Evolutionary conservation across 2,329 filamentous ascomycete species (phyloP).

Genomic region (Ascochyta fabae): DNA sequence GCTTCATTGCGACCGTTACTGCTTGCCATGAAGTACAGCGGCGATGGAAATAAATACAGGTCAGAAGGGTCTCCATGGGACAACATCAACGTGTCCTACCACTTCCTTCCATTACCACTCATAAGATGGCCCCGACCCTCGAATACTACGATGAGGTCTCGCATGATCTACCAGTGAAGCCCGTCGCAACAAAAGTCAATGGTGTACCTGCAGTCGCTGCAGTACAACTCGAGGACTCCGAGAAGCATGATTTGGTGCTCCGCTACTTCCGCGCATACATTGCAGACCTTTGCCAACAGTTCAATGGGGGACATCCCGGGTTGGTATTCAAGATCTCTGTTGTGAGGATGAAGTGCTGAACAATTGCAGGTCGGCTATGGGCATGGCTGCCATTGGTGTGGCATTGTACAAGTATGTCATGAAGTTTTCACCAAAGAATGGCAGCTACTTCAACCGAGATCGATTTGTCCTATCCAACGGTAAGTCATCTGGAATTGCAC

Average conservation of each 20-base stretch:
- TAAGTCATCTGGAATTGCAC: neutral
- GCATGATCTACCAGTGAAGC: conserved; percentile 15
- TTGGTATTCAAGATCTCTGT: neutral
- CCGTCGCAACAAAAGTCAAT: conserved; percentile 19
- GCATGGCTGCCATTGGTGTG: conserved; percentile 68
- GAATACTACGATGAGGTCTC: conserved; percentile 20
- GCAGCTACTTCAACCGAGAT: conserved; percentile 66
- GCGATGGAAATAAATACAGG: conserved; percentile 8
- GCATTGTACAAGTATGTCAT: conserved; percentile 69
- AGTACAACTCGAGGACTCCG: conserved; percentile 6
- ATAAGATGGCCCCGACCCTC: conserved; percentile 16
- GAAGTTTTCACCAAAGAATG: conserved; percentile 63
- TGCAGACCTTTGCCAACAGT: conserved; percentile 8
- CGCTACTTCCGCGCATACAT: conserved; percentile 22
- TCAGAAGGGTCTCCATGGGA: neutral
- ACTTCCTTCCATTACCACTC: neutral
- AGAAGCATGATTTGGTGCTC: conserved; percentile 23
- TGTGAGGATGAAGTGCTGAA: neutral
- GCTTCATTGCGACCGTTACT: neutral
- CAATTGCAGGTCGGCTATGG: conserved; percentile 54
- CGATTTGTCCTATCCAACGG: conserved; percentile 63
- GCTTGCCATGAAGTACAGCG: neutral
- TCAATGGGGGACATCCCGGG: conserved; percentile 12
- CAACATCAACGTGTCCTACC: neutral
- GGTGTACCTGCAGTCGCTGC: conserved; percentile 20